A percentile compares a stretch with the other conserved stretches of the same genome.
These are phyloP conservation scores for Lunularia cruciata DNA, from an alignment of 225 moss, liverwort and hornwort genomes.

Conservation along the genomic window DNA sequence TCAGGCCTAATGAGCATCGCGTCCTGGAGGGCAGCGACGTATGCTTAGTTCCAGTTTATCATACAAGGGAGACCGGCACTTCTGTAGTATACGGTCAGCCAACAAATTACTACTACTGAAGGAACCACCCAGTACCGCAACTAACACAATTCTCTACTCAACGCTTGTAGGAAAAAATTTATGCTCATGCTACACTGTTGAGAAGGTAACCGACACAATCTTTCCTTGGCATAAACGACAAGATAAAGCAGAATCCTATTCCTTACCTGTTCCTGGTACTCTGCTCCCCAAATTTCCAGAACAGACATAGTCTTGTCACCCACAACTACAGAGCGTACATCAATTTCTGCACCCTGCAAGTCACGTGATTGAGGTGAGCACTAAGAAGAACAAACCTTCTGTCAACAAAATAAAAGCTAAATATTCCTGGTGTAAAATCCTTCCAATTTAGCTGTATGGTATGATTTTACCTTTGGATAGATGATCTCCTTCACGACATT, in stretches of 20 bases:
- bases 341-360: constrained; percentile 92
- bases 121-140: no score
- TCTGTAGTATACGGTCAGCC: no score
- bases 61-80: no score
- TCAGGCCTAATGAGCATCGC: constrained; percentile 91
- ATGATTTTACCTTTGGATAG: constrained; percentile 67
- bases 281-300: constrained; percentile 99
- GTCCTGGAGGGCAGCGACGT: constrained; percentile 61
- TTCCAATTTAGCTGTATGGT: not conserved
- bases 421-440: no score
- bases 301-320: constrained; percentile 99
- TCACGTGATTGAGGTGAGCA: no score
- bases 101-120: no score
- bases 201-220: no score
- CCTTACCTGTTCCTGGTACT: constrained; percentile 98
- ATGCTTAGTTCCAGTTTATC: no score
- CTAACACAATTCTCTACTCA: not conserved
- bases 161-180: no score
- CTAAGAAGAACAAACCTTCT: no score
- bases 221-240: no score
- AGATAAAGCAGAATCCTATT: not conserved
- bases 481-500: constrained; percentile 99
- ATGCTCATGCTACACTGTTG: no score
- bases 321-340: constrained; percentile 87
- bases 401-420: not conserved